Evolutionary conservation across 73 alveolate genomes (phyloP).

Genomic region (Urostyla sp.): DNA sequence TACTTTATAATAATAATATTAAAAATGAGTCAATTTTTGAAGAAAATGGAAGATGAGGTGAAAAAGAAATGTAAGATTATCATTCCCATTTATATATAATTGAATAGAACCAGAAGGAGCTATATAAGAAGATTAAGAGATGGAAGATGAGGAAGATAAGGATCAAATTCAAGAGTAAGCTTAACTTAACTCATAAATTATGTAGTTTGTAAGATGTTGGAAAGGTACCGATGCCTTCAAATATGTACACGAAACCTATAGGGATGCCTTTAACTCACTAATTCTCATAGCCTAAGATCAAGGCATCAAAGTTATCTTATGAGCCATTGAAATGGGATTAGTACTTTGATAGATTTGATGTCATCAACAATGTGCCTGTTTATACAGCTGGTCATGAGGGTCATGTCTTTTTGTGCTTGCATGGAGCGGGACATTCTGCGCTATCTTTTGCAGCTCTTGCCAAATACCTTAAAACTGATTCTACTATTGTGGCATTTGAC

Average conservation of each 20-base stretch:
- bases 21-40: neutral
- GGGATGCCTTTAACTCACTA: constrained; percentile 32
- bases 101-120: constrained; percentile 17
- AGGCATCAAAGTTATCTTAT: constrained; percentile 26
- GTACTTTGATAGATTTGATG: constrained; percentile 58
- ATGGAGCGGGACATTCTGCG: constrained; percentile 99
- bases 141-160: constrained; percentile 51
- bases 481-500: constrained; percentile 92
- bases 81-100: neutral
- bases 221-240: constrained; percentile 32
- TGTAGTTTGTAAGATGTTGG: neutral
- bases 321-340: constrained; percentile 51
- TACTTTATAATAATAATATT: neutral
- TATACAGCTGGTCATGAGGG: constrained; percentile 93
- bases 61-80: neutral
- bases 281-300: neutral
- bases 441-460: constrained; percentile 94
- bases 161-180: constrained; percentile 49
- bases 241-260: constrained; percentile 55
- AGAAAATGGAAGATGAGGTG: neutral
- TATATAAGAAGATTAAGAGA: constrained; percentile 51
- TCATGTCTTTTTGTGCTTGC: constrained; percentile 92
- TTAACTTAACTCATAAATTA: neutral
- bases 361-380: constrained; percentile 79
- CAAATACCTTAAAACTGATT: constrained; percentile 75